phyloP scores from a whole-genome alignment of 345 rosid genomes.

The Eucalyptus erythrocorys region DNA sequence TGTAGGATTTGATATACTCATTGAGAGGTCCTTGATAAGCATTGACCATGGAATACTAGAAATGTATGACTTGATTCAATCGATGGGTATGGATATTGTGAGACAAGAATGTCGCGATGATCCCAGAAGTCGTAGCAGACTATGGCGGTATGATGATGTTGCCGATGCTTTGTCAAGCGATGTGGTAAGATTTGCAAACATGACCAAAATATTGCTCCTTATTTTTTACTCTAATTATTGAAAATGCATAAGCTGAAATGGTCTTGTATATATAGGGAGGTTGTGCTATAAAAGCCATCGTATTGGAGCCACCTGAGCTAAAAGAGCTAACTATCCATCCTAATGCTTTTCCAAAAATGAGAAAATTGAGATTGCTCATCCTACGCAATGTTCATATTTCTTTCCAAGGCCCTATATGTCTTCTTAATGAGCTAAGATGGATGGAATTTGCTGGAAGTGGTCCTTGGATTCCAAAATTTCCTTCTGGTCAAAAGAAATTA shows the following conservation, averaged over 20 bases:
- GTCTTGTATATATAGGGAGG: fast-evolving
- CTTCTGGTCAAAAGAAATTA: neutral
- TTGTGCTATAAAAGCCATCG: neutral
- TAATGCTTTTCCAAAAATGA: neutral
- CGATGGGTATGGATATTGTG: neutral
- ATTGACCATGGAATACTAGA: fast-evolving
- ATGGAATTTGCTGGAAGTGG: neutral
- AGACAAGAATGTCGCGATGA: neutral
- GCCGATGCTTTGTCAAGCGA: fast-evolving
- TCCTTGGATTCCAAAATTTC: neutral
- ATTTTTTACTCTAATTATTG: no score
- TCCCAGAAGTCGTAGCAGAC: fast-evolving
- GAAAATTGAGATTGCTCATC: neutral
- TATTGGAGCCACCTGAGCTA: fast-evolving
- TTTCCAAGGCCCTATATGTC: neutral
- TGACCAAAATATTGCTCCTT: no score
- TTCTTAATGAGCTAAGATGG: neutral
- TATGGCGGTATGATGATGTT: neutral
- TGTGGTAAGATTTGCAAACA: fast-evolving
- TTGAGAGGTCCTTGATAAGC: neutral
- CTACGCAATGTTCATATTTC: fast-evolving
- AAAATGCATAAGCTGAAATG: no score
- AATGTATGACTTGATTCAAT: neutral
- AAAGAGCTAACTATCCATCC: no score
- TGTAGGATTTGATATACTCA: fast-evolving